Percentiles rank a stretch among this genome's conserved stretches.
Conservation (phyloP, 768 basidiomycete genomes). For the Termitomyces sp. region DNA sequence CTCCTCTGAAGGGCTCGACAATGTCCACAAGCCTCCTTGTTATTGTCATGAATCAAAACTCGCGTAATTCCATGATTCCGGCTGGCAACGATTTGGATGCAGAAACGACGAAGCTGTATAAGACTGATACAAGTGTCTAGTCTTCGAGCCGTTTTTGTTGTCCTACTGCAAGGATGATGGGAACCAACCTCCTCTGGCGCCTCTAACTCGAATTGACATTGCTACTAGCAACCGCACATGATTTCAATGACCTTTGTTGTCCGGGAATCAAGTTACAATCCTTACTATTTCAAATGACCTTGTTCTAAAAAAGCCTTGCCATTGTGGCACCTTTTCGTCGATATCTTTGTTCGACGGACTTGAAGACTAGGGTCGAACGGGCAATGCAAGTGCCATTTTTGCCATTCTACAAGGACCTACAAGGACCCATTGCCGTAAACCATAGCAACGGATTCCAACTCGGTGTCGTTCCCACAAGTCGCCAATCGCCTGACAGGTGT, state of each 20-base stretch:
- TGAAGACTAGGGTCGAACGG: background rate
- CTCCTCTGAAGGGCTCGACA: background rate
- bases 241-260: background rate
- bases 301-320: background rate
- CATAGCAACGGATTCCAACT: background rate
- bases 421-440: background rate
- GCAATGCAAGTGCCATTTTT: background rate
- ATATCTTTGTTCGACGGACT: background rate
- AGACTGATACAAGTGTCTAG: too few relatives aligned
- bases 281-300: background rate
- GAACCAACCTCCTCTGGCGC: too few relatives aligned
- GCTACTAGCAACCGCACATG: background rate
- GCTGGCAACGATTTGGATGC: background rate
- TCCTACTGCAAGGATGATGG: background rate
- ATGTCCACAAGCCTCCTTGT: background rate
- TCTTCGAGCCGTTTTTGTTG: too few relatives aligned
- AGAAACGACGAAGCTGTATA: background rate
- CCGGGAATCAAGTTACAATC: background rate
- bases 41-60: background rate
- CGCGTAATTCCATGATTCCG: background rate
- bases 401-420: background rate
- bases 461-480: background rate
- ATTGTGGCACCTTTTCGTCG: slow-evolving; percentile 2
- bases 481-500: background rate
- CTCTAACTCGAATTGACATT: background rate